Evolutionary conservation across 495 filamentous ascomycete species (phyloP).

Genomic region (Penicillium paradoxum): DNA sequence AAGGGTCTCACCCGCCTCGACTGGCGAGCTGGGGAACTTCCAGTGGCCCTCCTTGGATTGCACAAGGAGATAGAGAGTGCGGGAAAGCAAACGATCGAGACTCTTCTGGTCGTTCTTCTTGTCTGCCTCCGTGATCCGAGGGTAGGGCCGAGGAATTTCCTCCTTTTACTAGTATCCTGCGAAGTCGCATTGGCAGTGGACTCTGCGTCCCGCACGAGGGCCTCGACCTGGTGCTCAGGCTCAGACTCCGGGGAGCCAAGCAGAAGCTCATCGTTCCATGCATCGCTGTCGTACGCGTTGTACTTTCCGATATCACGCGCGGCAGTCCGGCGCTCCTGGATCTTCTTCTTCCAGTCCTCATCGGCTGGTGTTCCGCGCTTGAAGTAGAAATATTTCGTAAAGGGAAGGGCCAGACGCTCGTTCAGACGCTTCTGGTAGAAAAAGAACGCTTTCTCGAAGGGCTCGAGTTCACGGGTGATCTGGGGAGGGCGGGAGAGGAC

Average conservation of each 20-base stretch:
- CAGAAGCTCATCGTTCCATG: conserved; percentile 91
- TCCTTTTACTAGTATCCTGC: conserved; percentile 59
- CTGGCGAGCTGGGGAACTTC: conserved; percentile 68
- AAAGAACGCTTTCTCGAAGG: conserved; percentile 88
- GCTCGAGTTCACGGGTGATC: conserved; percentile 73
- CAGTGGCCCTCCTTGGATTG: conserved; percentile 61
- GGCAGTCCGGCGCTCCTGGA: conserved; percentile 64
- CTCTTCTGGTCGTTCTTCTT: conserved; percentile 64
- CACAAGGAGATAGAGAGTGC: conserved; percentile 84
- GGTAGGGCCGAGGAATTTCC: conserved; percentile 65
- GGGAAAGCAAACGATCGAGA: conserved; percentile 68
- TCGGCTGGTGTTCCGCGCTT: conserved; percentile 82
- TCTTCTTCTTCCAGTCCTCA: conserved; percentile 86
- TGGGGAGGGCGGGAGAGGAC: conserved; percentile 85
- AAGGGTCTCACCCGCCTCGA: conserved; percentile 67
- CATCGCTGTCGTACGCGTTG: conserved; percentile 68
- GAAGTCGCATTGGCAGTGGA: conserved; percentile 58
- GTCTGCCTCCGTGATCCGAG: conserved; percentile 75
- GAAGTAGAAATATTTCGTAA: conserved; percentile 93
- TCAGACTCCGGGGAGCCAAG: conserved; percentile 60
- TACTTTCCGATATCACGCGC: conserved; percentile 84
- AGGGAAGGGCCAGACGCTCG: conserved; percentile 84
- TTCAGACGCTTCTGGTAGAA: conserved; percentile 97
- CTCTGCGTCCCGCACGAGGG: conserved; percentile 73
- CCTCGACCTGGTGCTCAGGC: conserved; percentile 56